Percentiles rank a stretch among this genome's conserved stretches.
phyloP scores from a whole-genome alignment of 148 eudicot genomes.

The Persicaria tinctoria region DNA sequence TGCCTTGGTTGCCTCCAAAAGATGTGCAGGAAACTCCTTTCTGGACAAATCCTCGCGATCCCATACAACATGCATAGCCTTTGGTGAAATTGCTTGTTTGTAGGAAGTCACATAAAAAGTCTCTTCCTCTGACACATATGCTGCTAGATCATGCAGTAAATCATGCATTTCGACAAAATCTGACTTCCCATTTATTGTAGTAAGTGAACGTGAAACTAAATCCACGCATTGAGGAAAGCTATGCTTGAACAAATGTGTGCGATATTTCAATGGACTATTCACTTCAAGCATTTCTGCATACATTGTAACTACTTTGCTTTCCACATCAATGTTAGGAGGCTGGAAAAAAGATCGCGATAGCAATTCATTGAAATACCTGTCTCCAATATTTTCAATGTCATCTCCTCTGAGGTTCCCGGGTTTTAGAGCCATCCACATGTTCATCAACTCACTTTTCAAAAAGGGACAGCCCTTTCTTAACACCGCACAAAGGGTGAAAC shows the following conservation, averaged over 20 bases:
- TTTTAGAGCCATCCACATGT: constrained; percentile 21
- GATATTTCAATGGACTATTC: not conserved
- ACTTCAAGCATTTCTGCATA: not conserved
- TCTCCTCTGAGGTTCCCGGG: not conserved
- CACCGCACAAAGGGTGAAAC: constrained; percentile 14
- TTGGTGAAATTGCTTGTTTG: not conserved
- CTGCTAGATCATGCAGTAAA: not conserved
- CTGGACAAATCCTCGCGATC: not conserved
- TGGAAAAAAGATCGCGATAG: constrained; percentile 18
- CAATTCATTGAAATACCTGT: constrained; percentile 17
- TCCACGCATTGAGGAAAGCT: not conserved
- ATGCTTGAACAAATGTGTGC: not conserved
- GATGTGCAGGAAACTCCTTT: not conserved
- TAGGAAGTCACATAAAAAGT: not conserved
- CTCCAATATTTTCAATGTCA: constrained; percentile 7
- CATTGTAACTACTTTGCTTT: not conserved
- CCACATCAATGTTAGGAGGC: not conserved
- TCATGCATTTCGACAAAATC: not conserved
- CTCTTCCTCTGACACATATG: not conserved
- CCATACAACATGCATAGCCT: not conserved
- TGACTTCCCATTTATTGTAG: not conserved
- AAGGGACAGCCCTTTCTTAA: constrained; percentile 9
- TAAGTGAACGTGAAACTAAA: not conserved
- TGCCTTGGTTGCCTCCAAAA: not conserved
- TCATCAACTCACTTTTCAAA: not conserved